Evolutionary conservation across 73 alveolate species (phyloP), one percentile per base, ranked within the genome.

Genomic region (Paramecium sonneborni): DNA sequence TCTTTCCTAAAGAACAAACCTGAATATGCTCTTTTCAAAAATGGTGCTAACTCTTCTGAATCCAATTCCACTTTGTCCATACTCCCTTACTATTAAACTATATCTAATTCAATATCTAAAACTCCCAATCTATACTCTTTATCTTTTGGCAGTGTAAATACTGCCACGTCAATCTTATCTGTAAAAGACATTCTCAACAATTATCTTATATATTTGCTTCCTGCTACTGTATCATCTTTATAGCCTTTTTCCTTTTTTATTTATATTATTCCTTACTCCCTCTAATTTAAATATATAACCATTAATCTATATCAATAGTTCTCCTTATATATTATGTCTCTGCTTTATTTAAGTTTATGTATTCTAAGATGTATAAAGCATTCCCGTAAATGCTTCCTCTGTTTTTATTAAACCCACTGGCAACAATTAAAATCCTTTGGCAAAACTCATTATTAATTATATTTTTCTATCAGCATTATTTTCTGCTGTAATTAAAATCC

Each of bases 331-430:
- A 24, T 39, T 23, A 79, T 23, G 24, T 24, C 18, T 30, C 11
- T 20, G 14, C n/a, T 43, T 20, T 3, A 79, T 12, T 62, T 79
- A 11, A 9, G 46, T 21, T n/a, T 24, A 20, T 43, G 90, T 79
- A 24, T 79, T 24, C 28, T 39, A 8, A 4, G 90, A 79, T 30
- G 90, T 43, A 23, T 79, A 79, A 11, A 79, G 43, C 11, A 24
- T 41, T 24, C 90, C 90, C 10, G 90, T 20, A 46, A 38, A 79
- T 43, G 90, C 90, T 46, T 79, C 90, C 12, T 79, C 90, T 43
- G 90, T 79, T 41, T 44, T 79, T 18, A 41, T 79, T 12, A 79
- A 21, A 79, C 76, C 30, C 9, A 20, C 41, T 5, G 85, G 85
- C n/a, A n/a, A n/a, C n/a, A 62, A 30, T 62, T 62, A 30, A 28